Evolutionary conservation across 352 stramenopile genomes (phyloP).

Genomic region (Phytophthora boehmeriae): DNA sequence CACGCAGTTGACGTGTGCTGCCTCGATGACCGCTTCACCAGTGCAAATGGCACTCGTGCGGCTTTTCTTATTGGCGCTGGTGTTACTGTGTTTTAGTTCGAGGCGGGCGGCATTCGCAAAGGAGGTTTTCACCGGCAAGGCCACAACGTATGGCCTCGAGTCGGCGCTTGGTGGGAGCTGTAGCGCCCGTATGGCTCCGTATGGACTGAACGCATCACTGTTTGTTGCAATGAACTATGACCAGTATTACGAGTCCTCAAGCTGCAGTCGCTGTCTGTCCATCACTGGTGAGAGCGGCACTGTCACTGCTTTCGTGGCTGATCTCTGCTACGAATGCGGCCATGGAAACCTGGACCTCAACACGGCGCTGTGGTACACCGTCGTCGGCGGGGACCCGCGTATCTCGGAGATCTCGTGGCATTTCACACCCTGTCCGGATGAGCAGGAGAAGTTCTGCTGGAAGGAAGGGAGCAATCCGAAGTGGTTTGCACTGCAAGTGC

Average conservation of each 20-base stretch:
- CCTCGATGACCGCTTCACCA: neutral
- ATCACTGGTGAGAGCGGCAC: slow-evolving; percentile 52
- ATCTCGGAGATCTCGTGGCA: slow-evolving; percentile 61
- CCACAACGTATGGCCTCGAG: slow-evolving; percentile 57
- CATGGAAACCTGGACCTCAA: slow-evolving; percentile 72
- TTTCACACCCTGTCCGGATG: slow-evolving; percentile 63
- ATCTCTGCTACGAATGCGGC: slow-evolving; percentile 71
- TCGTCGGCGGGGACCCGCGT: slow-evolving; percentile 57
- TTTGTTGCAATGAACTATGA: slow-evolving; percentile 72
- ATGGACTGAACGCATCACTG: slow-evolving; percentile 45
- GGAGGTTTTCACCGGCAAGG: slow-evolving; percentile 49
- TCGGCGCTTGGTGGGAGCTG: slow-evolving; percentile 55
- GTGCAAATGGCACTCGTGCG: slow-evolving; percentile 4
- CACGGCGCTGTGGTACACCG: slow-evolving; percentile 55
- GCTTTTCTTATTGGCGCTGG: slow-evolving; percentile 1
- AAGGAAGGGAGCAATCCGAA: slow-evolving; percentile 71
- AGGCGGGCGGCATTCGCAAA: slow-evolving; percentile 16
- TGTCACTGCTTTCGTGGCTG: slow-evolving; percentile 56
- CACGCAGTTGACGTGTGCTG: too few relatives aligned
- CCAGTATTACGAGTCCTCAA: slow-evolving; percentile 59
- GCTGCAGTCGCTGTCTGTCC: slow-evolving; percentile 62
- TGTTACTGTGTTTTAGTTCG: slow-evolving; percentile 12
- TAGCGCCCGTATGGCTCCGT: slow-evolving; percentile 51
- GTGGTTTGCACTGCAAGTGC: slow-evolving; percentile 68
- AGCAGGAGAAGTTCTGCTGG: slow-evolving; percentile 68